Evolutionary conservation across 352 stramenopile species (phyloP).

Genomic region (Phytophthora citricola): DNA sequence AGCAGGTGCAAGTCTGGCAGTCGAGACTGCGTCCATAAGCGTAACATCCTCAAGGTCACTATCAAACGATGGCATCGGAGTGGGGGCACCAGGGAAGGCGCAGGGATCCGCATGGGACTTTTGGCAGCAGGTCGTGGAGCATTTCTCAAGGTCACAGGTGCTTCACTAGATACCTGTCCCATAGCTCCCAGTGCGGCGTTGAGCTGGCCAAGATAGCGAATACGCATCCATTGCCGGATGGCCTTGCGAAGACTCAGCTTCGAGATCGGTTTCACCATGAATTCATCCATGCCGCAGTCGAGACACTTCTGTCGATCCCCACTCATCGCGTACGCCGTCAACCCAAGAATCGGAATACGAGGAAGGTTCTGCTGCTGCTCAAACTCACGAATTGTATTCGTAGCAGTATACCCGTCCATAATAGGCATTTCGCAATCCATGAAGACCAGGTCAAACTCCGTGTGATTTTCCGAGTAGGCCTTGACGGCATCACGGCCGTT

Average conservation of each 20-base stretch:
- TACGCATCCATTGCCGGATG: conserved; percentile 68
- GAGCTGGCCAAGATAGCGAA: conserved; percentile 46
- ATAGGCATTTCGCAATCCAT: conserved; percentile 84
- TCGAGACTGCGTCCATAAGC: conserved; percentile 28
- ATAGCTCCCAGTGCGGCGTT: conserved; percentile 10
- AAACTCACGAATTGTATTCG: conserved; percentile 56
- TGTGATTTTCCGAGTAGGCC: conserved; percentile 51
- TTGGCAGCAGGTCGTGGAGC: conserved; percentile 13
- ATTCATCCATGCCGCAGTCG: conserved; percentile 71
- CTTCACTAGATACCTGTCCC: conserved; percentile 1
- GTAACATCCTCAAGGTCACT: conserved; percentile 33
- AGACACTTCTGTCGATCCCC: conserved; percentile 71
- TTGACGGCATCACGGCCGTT: conserved; percentile 66
- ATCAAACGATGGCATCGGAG: conserved; percentile 37
- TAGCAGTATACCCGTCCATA: conserved; percentile 80
- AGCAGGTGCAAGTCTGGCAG: conserved; percentile 49
- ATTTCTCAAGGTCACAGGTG: conserved; percentile 10
- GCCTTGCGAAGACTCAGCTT: conserved; percentile 62
- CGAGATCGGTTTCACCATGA: conserved; percentile 78
- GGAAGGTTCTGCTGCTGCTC: conserved; percentile 51
- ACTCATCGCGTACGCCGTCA: conserved; percentile 74
- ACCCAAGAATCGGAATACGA: conserved; percentile 62
- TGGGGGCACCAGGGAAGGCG: conserved; percentile 21
- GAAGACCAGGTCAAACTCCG: conserved; percentile 67
- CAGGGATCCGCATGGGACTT: conserved; percentile 12